Evolutionary conservation across 306 rosid genomes (phyloP).

Genomic region (Ziziphus jujuba): DNA sequence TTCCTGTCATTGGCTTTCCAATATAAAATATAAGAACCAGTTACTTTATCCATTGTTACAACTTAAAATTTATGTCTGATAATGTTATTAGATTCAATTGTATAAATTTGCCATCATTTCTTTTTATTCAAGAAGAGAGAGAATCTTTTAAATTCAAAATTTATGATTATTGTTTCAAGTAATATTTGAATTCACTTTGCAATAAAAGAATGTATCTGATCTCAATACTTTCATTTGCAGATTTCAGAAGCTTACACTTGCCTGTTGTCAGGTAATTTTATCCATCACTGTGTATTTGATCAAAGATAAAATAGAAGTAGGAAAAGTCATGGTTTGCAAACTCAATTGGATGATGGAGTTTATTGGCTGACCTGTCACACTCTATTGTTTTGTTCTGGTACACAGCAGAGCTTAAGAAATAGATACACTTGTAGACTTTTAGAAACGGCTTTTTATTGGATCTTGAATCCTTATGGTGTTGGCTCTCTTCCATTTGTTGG

Average conservation of each 20-base stretch:
- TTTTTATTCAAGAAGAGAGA: not conserved
- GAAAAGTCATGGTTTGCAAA: constrained; percentile 1
- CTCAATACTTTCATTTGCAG: constrained; percentile 43
- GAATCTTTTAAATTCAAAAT: not conserved
- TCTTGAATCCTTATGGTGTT: too few relatives aligned
- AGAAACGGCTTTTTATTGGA: too few relatives aligned
- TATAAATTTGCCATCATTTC: not conserved
- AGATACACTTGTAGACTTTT: too few relatives aligned
- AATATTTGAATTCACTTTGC: not conserved
- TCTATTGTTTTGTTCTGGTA: too few relatives aligned
- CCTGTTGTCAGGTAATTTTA: constrained; percentile 57
- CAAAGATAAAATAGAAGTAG: not conserved
- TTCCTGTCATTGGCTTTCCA: not conserved
- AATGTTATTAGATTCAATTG: not conserved
- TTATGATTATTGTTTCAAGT: not conserved
- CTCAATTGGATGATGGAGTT: not conserved
- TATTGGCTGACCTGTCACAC: not conserved
- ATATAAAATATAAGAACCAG: not conserved
- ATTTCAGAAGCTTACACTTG: constrained; percentile 66
- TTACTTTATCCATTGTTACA: not conserved
- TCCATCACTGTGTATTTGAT: not conserved
- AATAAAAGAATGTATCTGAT: constrained; percentile 15
- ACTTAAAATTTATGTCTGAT: not conserved
- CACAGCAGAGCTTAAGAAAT: too few relatives aligned
- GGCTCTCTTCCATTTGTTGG: too few relatives aligned